These are phyloP conservation scores for Skeletonema tropicum DNA, from an alignment of 108 stramenopile genomes.

Conservation along the genomic window DNA sequence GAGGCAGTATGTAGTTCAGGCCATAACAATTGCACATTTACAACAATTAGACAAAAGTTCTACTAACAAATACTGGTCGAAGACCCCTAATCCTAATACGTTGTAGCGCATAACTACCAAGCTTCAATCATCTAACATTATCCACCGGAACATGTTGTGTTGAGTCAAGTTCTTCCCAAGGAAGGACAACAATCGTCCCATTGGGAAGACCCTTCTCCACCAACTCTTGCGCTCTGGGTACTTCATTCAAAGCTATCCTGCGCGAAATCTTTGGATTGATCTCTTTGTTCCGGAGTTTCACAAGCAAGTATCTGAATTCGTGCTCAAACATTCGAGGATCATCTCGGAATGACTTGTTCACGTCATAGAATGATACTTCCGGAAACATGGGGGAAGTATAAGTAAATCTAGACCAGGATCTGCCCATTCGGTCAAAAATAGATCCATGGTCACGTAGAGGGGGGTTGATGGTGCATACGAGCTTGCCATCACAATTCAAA, in stretches of 20 bases:
- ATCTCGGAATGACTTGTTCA: constrained; percentile 49
- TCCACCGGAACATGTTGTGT: constrained; percentile 11
- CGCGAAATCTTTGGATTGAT: constrained; percentile 70
- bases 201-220: constrained; percentile 60
- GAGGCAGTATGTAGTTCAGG: too few species aligned
- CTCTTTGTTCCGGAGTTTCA: constrained; percentile 52
- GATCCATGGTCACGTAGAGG: constrained; percentile 25
- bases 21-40: too few species aligned
- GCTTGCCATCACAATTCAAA: constrained; percentile 47
- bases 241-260: constrained; percentile 57
- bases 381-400: constrained; percentile 48
- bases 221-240: constrained; percentile 60
- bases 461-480: constrained; percentile 42
- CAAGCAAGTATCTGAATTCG: constrained; percentile 58
- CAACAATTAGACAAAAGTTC: too few species aligned
- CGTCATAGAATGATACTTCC: constrained; percentile 46
- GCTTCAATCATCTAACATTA: neutral
- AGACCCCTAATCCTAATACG: too few species aligned
- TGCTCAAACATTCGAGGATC: constrained; percentile 52
- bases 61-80: too few species aligned
- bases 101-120: too few species aligned
- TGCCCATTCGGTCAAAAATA: constrained; percentile 36
- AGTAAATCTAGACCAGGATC: constrained; percentile 48
- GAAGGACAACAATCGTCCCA: constrained; percentile 61
- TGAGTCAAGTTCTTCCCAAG: constrained; percentile 54